phyloP scores from a whole-genome alignment of 1,284 basidiomycete genomes.

The Marasmius fiardii region DNA sequence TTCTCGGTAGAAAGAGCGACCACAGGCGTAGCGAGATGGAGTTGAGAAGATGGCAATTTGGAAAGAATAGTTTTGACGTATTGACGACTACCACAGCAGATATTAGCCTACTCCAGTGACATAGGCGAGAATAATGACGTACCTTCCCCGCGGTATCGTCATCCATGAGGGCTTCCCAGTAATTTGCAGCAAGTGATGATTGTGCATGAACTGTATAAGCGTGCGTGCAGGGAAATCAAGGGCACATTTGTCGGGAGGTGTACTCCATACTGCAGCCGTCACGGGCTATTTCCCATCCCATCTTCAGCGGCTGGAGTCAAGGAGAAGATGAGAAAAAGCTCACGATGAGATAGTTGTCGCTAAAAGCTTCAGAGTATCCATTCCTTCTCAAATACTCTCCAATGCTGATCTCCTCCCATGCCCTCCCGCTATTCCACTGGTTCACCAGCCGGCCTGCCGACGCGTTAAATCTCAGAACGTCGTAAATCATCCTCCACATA shows the following conservation, averaged over 20 bases:
- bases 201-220: slow-evolving; percentile 73
- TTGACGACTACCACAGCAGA: slow-evolving; percentile 39
- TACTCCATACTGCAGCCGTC: slow-evolving; percentile 83
- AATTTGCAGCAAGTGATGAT: slow-evolving; percentile 78
- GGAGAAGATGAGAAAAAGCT: slow-evolving; percentile 23
- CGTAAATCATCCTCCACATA: slow-evolving; percentile 78
- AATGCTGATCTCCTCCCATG: slow-evolving; percentile 49
- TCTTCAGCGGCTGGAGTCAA: not conserved
- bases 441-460: slow-evolving; percentile 49
- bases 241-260: slow-evolving; percentile 69
- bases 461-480: slow-evolving; percentile 77
- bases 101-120: not conserved
- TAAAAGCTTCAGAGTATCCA: slow-evolving; percentile 67
- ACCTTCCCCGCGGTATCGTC: slow-evolving; percentile 75
- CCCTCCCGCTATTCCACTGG: slow-evolving; percentile 17
- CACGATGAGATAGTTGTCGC: slow-evolving; percentile 79
- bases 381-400: slow-evolving; percentile 68
- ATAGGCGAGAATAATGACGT: not conserved
- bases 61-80: slow-evolving; percentile 69
- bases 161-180: slow-evolving; percentile 76
- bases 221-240: slow-evolving; percentile 74
- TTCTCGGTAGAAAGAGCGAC: slow-evolving; percentile 29
- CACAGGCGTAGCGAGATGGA: slow-evolving; percentile 64
- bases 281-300: slow-evolving; percentile 51
- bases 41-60: slow-evolving; percentile 45